A percentile compares a stretch with the other conserved stretches of the same genome.
phyloP scores from a whole-genome alignment of 805 yeast species.

The Kodamaea nitidulidarum region DNA sequence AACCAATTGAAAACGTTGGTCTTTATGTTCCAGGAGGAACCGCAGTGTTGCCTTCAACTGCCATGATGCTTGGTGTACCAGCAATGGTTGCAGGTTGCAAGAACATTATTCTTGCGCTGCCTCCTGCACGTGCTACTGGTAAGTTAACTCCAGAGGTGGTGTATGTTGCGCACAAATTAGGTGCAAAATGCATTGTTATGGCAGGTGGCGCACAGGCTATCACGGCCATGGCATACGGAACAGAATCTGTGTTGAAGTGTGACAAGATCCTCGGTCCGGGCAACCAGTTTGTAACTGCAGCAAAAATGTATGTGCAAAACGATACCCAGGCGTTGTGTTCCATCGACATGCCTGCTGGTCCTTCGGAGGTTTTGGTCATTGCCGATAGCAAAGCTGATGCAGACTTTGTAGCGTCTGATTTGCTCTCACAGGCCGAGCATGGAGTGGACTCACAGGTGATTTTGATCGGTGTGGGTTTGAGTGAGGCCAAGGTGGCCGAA shows the following conservation, averaged over 20 bases:
- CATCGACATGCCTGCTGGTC: slow-evolving; percentile 99
- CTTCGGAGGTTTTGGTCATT: slow-evolving; percentile 94
- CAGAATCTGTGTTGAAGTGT: slow-evolving; percentile 85
- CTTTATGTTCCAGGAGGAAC: slow-evolving; percentile 98
- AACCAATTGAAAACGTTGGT: slow-evolving; percentile 93
- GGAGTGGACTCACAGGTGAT: slow-evolving; percentile 98
- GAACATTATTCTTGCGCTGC: slow-evolving; percentile 89
- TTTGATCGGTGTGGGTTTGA: slow-evolving; percentile 74
- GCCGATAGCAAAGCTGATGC: slow-evolving; percentile 88
- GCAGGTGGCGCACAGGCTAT: slow-evolving; percentile 99
- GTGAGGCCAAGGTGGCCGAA: slow-evolving; percentile 52
- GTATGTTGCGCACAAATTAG: slow-evolving; percentile 93
- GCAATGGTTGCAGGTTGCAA: slow-evolving; percentile 97
- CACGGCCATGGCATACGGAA: slow-evolving; percentile 98
- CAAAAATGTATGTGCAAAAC: slow-evolving; percentile 95
- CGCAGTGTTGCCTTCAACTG: slow-evolving; percentile 96
- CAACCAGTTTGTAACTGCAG: slow-evolving; percentile 98
- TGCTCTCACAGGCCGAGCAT: slow-evolving; percentile 97
- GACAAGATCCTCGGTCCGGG: slow-evolving; percentile 99
- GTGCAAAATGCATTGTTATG: slow-evolving; percentile 82
- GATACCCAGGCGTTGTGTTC: slow-evolving; percentile 93
- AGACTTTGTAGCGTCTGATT: slow-evolving; percentile 94
- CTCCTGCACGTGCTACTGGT: slow-evolving; percentile 87
- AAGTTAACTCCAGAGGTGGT: slow-evolving; percentile 94
- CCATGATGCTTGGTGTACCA: slow-evolving; percentile 97